These are phyloP conservation scores for Boletus reticulatus DNA, from an alignment of 768 basidiomycete species.

Conservation along the genomic window DNA sequence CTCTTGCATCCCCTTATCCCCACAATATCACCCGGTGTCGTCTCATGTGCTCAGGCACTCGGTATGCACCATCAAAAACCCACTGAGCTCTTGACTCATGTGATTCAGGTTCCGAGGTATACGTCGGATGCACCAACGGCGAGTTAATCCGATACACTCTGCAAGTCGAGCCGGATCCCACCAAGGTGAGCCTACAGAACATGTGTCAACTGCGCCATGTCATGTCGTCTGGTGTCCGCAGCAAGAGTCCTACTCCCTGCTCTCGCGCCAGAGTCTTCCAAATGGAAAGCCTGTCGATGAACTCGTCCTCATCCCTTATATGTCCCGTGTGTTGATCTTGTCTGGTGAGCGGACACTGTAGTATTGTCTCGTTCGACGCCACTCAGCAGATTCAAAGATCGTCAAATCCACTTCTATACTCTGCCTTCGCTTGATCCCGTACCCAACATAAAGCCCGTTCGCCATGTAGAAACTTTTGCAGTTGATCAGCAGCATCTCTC, in stretches of 20 bases:
- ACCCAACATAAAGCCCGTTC: constrained; percentile 67
- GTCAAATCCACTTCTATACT: constrained; percentile 73
- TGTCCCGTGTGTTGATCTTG: constrained; percentile 71
- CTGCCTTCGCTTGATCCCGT: constrained; percentile 79
- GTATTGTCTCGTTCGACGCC: neutral
- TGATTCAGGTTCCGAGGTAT: constrained; percentile 74
- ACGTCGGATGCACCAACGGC: constrained; percentile 83
- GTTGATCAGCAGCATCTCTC: constrained; percentile 76
- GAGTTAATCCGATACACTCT: constrained; percentile 78
- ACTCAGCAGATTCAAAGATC: constrained; percentile 36
- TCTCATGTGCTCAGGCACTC: constrained; percentile 54
- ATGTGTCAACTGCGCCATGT: neutral
- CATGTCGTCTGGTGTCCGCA: constrained; percentile 19
- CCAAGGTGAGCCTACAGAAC: constrained; percentile 37
- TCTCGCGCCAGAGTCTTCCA: constrained; percentile 69
- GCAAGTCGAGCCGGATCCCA: constrained; percentile 50
- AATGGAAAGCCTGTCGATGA: constrained; percentile 73
- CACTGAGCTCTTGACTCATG: constrained; percentile 1
- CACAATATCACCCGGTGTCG: constrained; percentile 25
- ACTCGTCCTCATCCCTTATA: constrained; percentile 74
- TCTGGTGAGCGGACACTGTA: constrained; percentile 52
- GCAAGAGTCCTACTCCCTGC: constrained; percentile 61
- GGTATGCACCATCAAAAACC: constrained; percentile 34
- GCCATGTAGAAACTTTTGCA: constrained; percentile 76
- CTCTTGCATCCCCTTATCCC: constrained; percentile 49